Percentiles rank a stretch among this genome's conserved stretches.
phyloP scores from a whole-genome alignment of 805 yeast species.

The Kazachstania viticola region DNA sequence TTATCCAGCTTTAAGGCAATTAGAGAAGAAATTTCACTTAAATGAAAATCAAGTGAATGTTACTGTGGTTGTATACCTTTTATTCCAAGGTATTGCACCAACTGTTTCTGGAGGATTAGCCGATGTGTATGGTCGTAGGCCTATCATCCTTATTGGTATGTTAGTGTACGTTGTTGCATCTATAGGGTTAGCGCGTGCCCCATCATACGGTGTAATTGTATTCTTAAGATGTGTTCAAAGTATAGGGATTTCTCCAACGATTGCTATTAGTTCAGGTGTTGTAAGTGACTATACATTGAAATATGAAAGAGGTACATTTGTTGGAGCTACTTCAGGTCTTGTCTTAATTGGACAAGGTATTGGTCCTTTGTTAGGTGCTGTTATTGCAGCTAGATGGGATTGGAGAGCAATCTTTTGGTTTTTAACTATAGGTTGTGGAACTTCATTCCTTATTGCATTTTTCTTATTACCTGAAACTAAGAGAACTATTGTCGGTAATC shows the following conservation, averaged over 20 bases:
- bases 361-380: constrained; percentile 54
- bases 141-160: constrained; percentile 47
- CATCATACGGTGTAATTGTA: constrained; percentile 47
- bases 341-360: constrained; percentile 64
- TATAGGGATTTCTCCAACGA: constrained; percentile 59
- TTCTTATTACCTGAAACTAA: constrained; percentile 61
- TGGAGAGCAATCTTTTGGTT: constrained; percentile 81
- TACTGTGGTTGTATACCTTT: constrained; percentile 62
- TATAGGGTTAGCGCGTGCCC: constrained; percentile 51
- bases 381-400: constrained; percentile 31
- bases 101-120: constrained; percentile 54
- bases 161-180: constrained; percentile 46
- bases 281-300: constrained; percentile 62
- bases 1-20: constrained; percentile 60
- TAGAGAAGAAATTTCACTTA: constrained; percentile 43
- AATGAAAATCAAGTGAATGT: constrained; percentile 48
- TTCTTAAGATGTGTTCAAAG: constrained; percentile 63
- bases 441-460: constrained; percentile 26
- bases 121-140: constrained; percentile 62
- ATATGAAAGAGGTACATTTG: constrained; percentile 54
- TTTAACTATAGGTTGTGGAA: constrained; percentile 50
- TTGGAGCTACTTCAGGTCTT: constrained; percentile 55
- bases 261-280: constrained; percentile 57
- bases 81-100: constrained; percentile 69
- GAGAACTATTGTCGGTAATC: constrained; percentile 61